A percentile compares a stretch with the other conserved stretches of the same genome.
Evolutionary conservation across 257 asterid species (phyloP).

Genomic region (Agastache rugosa): DNA sequence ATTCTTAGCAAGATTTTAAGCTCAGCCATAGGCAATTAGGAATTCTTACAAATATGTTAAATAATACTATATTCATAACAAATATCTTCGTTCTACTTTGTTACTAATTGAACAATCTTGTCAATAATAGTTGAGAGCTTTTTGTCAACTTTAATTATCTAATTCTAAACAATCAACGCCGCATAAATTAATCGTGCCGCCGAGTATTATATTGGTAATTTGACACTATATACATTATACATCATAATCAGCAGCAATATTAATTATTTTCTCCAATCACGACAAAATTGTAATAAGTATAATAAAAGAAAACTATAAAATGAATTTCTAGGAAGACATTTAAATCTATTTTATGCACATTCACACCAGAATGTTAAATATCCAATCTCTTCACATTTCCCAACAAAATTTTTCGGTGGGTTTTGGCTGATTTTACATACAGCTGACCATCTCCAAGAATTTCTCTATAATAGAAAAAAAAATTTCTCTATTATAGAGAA

Average conservation of each 20-base stretch:
- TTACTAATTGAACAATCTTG: too few species aligned
- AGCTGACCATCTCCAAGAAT: too few species aligned
- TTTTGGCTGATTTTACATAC: background rate
- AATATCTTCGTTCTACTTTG: background rate
- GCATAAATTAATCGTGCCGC: too few species aligned
- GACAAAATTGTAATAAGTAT: background rate
- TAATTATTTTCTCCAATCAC: background rate
- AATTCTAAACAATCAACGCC: too few species aligned
- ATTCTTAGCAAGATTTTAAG: background rate
- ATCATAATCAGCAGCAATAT: background rate
- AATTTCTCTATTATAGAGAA: too few species aligned
- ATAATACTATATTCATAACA: background rate
- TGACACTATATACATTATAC: background rate
- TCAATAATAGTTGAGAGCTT: too few species aligned
- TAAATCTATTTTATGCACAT: background rate
- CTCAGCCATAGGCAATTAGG: background rate
- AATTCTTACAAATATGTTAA: background rate
- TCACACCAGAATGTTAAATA: background rate
- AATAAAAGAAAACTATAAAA: too few species aligned
- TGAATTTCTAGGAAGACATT: too few species aligned
- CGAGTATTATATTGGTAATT: background rate
- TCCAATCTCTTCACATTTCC: constrained; percentile 31
- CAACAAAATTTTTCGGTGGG: constrained; percentile 4
- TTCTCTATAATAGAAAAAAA: too few species aligned
- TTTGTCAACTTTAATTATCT: too few species aligned